Percentiles rank a stretch among this genome's conserved stretches.
Evolutionary conservation across 2,329 filamentous ascomycete genomes (phyloP).

Genomic region (Neonectria coccinea): DNA sequence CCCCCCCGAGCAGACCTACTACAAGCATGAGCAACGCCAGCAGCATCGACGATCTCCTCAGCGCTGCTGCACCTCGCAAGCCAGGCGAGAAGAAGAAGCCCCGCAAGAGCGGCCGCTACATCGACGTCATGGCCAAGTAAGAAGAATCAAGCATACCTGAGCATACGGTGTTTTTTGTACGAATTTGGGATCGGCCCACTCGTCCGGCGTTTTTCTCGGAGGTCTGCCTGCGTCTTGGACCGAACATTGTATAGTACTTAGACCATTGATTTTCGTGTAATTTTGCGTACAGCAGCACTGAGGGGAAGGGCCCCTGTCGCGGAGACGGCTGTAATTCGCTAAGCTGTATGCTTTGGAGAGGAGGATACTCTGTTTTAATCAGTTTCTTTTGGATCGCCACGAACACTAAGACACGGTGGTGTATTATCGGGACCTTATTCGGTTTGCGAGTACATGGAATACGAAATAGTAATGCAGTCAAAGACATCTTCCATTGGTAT

Average conservation of each 20-base stretch:
- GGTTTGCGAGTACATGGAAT: constrained; percentile 18
- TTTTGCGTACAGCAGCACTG: constrained; percentile 27
- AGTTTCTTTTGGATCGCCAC: constrained; percentile 34
- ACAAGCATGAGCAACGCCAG: constrained; percentile 93
- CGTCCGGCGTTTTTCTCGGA: constrained; percentile 36
- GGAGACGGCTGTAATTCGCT: constrained; percentile 30
- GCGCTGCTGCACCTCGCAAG: constrained; percentile 77
- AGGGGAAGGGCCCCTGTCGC: constrained; percentile 19
- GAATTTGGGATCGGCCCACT: constrained; percentile 23
- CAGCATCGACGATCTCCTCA: constrained; percentile 92
- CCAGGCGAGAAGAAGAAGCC: constrained; percentile 74
- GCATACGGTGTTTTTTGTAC: constrained; percentile 20
- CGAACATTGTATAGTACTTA: constrained; percentile 40
- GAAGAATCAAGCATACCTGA: constrained; percentile 19
- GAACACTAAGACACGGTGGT: constrained; percentile 35
- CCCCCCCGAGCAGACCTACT: constrained; percentile 75
- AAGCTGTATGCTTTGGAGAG: constrained; percentile 24
- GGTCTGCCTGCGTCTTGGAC: constrained; percentile 33
- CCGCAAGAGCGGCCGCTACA: constrained; percentile 88
- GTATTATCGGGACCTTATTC: constrained; percentile 25
- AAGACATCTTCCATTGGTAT: neutral
- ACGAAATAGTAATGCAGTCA: constrained; percentile 37
- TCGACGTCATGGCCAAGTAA: constrained; percentile 92
- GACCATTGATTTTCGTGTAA: constrained; percentile 38
- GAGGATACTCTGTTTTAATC: constrained; percentile 34